Evolutionary conservation across 352 stramenopile species (phyloP).

Genomic region (Phytophthora pini): DNA sequence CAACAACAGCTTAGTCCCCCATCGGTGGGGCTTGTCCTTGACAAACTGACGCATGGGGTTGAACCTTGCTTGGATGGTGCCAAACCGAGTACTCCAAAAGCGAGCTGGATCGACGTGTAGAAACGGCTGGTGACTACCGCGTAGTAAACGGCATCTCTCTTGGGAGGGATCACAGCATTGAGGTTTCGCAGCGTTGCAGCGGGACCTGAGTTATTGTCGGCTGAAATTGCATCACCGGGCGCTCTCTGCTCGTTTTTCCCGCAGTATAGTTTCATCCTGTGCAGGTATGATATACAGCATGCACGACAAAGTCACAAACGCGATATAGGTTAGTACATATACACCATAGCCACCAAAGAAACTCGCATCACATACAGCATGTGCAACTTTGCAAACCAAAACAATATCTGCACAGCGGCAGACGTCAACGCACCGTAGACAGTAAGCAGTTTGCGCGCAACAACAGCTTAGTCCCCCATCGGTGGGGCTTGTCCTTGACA

Average conservation of each 20-base stretch:
- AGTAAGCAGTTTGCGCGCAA: neutral
- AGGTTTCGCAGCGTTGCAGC: neutral
- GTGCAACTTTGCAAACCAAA: neutral
- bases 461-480: neutral
- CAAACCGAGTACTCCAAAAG: neutral
- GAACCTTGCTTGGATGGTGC: neutral
- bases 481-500: neutral
- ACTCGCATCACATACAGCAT: too few relatives aligned
- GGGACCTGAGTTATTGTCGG: neutral
- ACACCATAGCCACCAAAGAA: too few relatives aligned
- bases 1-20: neutral
- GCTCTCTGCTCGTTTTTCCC: neutral
- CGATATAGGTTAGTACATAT: too few relatives aligned
- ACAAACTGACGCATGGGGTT: neutral
- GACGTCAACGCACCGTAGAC: neutral
- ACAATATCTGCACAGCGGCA: neutral
- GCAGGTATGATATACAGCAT: neutral
- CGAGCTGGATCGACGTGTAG: neutral
- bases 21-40: neutral
- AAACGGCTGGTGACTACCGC: neutral
- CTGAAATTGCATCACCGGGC: neutral
- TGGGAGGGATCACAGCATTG: neutral
- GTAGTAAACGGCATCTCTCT: neutral
- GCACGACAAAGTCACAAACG: neutral
- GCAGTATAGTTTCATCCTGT: neutral